Conservation (phyloP, 176 grass and related monocot genomes). For the Puccinellia tenuiflora region DNA sequence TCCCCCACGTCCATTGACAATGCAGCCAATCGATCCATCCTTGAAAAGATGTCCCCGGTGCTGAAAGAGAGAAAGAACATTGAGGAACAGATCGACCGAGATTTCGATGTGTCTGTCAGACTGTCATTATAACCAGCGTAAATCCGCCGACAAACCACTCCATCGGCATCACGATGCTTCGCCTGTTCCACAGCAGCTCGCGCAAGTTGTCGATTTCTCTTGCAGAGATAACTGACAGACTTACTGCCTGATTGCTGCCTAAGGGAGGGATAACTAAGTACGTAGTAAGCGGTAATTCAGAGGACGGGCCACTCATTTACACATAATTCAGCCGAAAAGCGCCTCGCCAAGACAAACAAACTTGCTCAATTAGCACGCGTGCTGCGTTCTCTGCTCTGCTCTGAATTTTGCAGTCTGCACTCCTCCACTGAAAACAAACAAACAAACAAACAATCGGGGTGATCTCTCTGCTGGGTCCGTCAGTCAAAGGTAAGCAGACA, state of each 20-base stretch:
- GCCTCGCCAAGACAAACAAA: neutral
- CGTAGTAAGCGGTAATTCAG: too few relatives aligned
- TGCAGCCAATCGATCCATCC: neutral
- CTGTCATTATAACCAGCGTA: too few relatives aligned
- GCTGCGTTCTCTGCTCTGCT: neutral
- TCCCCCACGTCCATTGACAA: neutral
- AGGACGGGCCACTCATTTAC: slow-evolving; percentile 12
- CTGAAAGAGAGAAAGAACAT: neutral
- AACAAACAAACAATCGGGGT: neutral
- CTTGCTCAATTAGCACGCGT: neutral
- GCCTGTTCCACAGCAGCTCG: neutral
- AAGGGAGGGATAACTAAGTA: neutral
- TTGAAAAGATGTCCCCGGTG: neutral
- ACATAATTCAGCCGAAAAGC: slow-evolving; percentile 9
- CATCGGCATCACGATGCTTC: neutral
- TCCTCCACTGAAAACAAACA: neutral
- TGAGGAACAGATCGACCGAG: neutral
- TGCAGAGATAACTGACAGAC: neutral
- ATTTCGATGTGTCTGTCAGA: neutral
- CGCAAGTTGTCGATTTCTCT: neutral
- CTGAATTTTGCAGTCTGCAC: too few relatives aligned
- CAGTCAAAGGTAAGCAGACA: slow-evolving; percentile 10
- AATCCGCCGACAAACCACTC: slow-evolving; percentile 12
- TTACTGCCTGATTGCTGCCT: neutral
- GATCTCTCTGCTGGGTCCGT: neutral